These are phyloP conservation scores for Gymnopilus dilepis DNA, from an alignment of 768 basidiomycete genomes.

Conservation along the genomic window DNA sequence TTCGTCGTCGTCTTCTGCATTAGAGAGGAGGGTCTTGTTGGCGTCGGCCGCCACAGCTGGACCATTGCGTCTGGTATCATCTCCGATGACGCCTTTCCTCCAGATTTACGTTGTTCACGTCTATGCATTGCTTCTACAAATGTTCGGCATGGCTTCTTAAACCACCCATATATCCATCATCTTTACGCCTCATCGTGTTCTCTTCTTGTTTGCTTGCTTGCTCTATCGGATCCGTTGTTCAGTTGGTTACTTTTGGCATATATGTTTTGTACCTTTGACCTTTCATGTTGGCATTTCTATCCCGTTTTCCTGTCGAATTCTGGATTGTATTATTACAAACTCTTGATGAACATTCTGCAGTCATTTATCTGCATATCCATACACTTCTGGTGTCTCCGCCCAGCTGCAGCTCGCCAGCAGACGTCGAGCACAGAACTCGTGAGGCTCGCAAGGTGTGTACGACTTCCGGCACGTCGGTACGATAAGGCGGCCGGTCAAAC, in stretches of 20 bases:
- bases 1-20: neutral
- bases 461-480: too few relatives aligned
- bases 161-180: neutral
- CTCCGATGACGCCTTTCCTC: slow-evolving; percentile 36
- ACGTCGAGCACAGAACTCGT: too few relatives aligned
- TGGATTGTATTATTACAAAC: neutral
- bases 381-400: neutral
- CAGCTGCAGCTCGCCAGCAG: too few relatives aligned
- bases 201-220: neutral
- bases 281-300: neutral
- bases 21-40: neutral
- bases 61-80: slow-evolving; percentile 17
- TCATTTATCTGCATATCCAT: neutral
- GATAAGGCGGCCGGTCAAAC: too few relatives aligned
- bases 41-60: neutral
- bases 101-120: slow-evolving; percentile 49
- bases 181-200: neutral
- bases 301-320: neutral
- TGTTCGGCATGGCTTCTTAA: slow-evolving; percentile 18
- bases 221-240: neutral
- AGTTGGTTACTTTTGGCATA: neutral
- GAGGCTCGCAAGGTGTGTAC: too few relatives aligned
- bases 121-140: slow-evolving; percentile 45
- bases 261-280: neutral
- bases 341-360: neutral